Conservation (phyloP, 2,329 filamentous ascomycete species). For the Aspergillus brunneoviolaceus region DNA sequence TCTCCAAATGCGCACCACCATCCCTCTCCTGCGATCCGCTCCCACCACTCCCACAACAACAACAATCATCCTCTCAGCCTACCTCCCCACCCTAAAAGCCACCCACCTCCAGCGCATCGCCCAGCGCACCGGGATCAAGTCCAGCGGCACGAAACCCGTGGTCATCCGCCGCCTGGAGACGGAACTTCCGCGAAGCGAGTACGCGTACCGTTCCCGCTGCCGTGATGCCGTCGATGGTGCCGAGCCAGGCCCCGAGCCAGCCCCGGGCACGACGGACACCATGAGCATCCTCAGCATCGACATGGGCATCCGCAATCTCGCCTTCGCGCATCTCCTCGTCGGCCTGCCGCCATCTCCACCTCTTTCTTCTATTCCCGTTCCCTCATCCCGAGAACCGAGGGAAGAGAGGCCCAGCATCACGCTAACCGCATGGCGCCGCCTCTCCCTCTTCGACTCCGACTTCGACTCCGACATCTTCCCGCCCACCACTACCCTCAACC, state of each 20-base stretch:
- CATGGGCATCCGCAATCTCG: slow-evolving; percentile 80
- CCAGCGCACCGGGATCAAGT: slow-evolving; percentile 59
- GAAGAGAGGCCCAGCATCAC: background rate
- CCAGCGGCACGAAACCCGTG: slow-evolving; percentile 59
- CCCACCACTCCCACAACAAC: slow-evolving; percentile 7
- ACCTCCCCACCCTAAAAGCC: slow-evolving; percentile 49
- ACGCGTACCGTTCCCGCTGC: background rate
- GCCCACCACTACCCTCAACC: too few relatives aligned
- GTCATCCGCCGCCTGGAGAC: slow-evolving; percentile 53
- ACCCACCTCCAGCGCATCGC: slow-evolving; percentile 60
- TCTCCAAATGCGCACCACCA: background rate
- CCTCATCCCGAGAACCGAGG: too few relatives aligned
- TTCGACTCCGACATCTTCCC: slow-evolving; percentile 3
- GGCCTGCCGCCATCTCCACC: background rate
- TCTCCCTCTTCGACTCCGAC: slow-evolving; percentile 37
- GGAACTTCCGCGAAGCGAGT: slow-evolving; percentile 16
- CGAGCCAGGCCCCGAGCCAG: too few relatives aligned
- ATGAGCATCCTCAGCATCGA: slow-evolving; percentile 72
- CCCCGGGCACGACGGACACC: background rate
- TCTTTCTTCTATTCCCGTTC: too few relatives aligned
- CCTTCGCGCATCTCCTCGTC: slow-evolving; percentile 63
- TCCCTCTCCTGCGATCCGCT: background rate
- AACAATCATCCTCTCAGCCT: slow-evolving; percentile 12
- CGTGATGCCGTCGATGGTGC: too few relatives aligned
- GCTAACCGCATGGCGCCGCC: slow-evolving; percentile 45